Base-by-base conservation (phyloP, 164 flowering plant genomes). In the Warburgia ugandensis region DNA sequence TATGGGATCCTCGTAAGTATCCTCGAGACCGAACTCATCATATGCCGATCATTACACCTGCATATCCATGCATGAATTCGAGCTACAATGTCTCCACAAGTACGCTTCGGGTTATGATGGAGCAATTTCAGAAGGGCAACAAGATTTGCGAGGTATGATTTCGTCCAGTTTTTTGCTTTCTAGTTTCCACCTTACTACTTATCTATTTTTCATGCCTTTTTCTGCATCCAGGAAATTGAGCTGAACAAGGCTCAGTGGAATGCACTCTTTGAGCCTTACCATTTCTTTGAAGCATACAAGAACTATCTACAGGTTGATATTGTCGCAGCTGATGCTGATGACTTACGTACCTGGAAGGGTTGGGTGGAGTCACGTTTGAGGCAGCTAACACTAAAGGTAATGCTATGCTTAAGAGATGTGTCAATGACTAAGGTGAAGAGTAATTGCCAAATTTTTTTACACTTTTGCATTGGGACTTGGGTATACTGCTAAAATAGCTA, bases 1-100 rank as follows among this genome's bases (percentile, higher is more conserved):
- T 82, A 0, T 94, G 99, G 97, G 94, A 94, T 75, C 92, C 99
- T 41, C 86, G 99, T 21, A 86, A 66, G 61, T 86, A 94, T 46
- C 95, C 85, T 39, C 68, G 76, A 29, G 97, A 89, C 38, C 68
- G 96, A 17, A 73, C 68, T 40, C 96, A 94, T 75, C 92, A 64
- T 32, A 94, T 94, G 99, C 99, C 99, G 3, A 89, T 94, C 5
- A 94, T 94, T 49, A 94, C 99, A 13, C 99, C 99, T 61, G 94
- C 99, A 4, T 94, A 94, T 53, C 99, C 99, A 37, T 89, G 90
- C 64, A 94, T 94, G 99, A 94, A 94, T 59, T 94, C 99, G 37
- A 94, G 97, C 58, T 94, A 89, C 65, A 94, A 94, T 77, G 99
- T 89, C 16, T 89, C 97, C 36, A 53, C 68, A 26, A 94, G 97